phyloP scores from a whole-genome alignment of 441 rosid species.

The Hura crepitans region DNA sequence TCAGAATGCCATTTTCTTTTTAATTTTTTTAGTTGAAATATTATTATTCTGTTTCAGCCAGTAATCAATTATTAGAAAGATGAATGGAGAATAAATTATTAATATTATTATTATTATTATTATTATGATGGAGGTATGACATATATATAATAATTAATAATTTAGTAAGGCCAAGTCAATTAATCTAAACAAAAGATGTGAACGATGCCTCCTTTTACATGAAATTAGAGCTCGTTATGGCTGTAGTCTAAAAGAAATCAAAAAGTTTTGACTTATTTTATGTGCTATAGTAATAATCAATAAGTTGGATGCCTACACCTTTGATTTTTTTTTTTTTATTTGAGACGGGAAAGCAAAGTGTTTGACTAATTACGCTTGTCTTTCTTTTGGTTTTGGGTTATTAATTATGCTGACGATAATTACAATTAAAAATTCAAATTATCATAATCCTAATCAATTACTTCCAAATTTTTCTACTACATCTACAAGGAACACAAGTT shows the following conservation, averaged over 20 bases:
- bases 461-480: not conserved
- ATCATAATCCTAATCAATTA: not conserved
- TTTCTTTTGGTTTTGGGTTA: not conserved
- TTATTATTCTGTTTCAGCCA: too few species aligned
- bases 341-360: not conserved
- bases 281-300: not conserved
- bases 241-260: too few species aligned
- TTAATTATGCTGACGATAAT: not conserved
- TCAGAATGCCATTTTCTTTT: too few species aligned
- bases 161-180: not conserved
- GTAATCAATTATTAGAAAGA: too few species aligned
- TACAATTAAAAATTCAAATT: not conserved
- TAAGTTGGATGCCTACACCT: slow-evolving; percentile 22
- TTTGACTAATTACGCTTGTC: slow-evolving; percentile 4
- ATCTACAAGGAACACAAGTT: not conserved
- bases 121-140: too few species aligned
- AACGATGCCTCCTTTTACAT: not conserved
- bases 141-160: too few species aligned
- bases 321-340: not conserved
- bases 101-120: too few species aligned
- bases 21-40: too few species aligned
- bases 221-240: not conserved
- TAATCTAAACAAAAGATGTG: not conserved
- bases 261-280: slow-evolving; percentile 5
- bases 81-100: too few species aligned